Conservation (phyloP, 257 asterid genomes). For the Striga asiatica region DNA sequence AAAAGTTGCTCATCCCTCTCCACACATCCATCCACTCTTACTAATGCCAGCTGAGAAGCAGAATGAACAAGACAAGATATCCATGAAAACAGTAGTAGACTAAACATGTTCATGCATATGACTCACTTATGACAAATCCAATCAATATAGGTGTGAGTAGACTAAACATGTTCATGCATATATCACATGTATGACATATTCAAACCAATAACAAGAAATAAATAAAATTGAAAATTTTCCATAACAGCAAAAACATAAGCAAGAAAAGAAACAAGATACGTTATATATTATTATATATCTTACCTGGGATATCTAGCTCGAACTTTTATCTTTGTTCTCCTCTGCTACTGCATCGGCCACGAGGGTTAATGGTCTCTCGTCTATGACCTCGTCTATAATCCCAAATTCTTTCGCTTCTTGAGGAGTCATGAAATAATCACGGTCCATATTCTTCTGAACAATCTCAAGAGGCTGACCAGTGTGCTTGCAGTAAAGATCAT, state of each 20-base stretch:
- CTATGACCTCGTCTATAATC: constrained; percentile 79
- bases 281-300: too few species aligned
- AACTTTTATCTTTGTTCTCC: constrained; percentile 45
- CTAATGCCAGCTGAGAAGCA: too few species aligned
- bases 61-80: too few species aligned
- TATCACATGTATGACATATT: background rate
- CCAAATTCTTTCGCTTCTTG: constrained; percentile 90
- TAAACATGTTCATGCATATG: too few species aligned
- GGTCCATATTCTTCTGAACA: constrained; percentile 69
- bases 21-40: too few species aligned
- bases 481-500: constrained; percentile 69
- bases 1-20: too few species aligned
- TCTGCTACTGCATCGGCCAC: constrained; percentile 61
- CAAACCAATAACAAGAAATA: too few species aligned
- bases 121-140: too few species aligned
- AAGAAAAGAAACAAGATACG: background rate
- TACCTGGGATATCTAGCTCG: constrained; percentile 40
- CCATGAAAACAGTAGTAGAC: too few species aligned
- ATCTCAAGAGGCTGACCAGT: constrained; percentile 65
- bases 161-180: constrained; percentile 3
- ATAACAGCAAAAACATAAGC: background rate
- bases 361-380: constrained; percentile 61
- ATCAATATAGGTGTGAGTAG: too few species aligned
- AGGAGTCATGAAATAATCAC: constrained; percentile 92
- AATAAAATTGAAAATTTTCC: too few species aligned